Percentiles rank a stretch among this genome's conserved stretches.
Conservation (phyloP, 1,139 yeast genomes). For the Geotrichum armillariae region DNA sequence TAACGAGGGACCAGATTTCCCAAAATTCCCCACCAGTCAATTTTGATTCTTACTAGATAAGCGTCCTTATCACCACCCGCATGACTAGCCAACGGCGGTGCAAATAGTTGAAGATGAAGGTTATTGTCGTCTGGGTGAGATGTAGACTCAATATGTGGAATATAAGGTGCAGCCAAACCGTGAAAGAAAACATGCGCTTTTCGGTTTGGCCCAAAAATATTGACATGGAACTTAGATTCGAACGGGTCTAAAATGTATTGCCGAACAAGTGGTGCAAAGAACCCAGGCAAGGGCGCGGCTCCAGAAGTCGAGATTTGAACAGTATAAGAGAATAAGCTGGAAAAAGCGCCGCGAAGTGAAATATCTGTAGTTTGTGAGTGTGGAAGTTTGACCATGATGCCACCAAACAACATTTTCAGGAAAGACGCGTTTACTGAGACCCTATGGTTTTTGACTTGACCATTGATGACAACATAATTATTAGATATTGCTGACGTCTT, state of each 20-base stretch:
- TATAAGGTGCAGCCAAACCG: conserved; percentile 68
- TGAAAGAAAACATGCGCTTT: conserved; percentile 50
- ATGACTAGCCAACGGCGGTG: conserved; percentile 25
- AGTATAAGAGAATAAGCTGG: conserved; percentile 57
- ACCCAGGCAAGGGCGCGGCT: conserved; percentile 25
- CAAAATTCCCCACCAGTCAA: conserved; percentile 40
- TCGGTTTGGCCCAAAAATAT: conserved; percentile 39
- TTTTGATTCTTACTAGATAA: conserved; percentile 30
- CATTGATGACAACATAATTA: conserved; percentile 37
- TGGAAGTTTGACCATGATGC: conserved; percentile 16
- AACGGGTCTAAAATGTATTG: conserved; percentile 62
- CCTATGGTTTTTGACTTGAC: conserved; percentile 27
- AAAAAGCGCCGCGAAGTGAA: conserved; percentile 53
- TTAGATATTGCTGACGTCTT: conserved; percentile 1
- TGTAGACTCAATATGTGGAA: conserved; percentile 50
- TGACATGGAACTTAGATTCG: conserved; percentile 78
- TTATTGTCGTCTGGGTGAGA: conserved; percentile 22
- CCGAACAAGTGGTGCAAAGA: conserved; percentile 59
- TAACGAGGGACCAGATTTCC: conserved; percentile 39
- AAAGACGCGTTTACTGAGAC: conserved; percentile 16
- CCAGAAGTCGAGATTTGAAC: conserved; percentile 31
- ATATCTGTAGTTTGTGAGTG: conserved; percentile 49
- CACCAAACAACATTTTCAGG: conserved; percentile 14
- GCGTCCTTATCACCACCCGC: not conserved
- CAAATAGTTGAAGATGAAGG: conserved; percentile 39